These are phyloP conservation scores for Phialemoniopsis sp. DNA, from an alignment of 2,329 filamentous ascomycete species.

Conservation along the genomic window DNA sequence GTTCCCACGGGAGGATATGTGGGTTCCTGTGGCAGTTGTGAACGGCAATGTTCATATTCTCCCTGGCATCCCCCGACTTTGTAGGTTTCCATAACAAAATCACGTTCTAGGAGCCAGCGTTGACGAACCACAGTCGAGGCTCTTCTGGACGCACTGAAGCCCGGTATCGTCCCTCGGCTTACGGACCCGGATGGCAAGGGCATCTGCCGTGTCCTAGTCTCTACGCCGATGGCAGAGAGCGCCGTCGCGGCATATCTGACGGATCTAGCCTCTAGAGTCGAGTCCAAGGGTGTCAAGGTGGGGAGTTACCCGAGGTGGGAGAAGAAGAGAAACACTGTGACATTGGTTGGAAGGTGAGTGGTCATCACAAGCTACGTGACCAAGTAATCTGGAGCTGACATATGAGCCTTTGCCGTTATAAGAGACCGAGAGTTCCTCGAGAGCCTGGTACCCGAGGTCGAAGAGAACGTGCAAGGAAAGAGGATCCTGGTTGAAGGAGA, in stretches of 20 bases:
- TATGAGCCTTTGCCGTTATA: slow-evolving; percentile 11
- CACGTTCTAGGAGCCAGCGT: background rate
- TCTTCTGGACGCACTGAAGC: slow-evolving; percentile 73
- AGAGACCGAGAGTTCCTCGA: slow-evolving; percentile 74
- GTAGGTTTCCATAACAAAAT: slow-evolving; percentile 28
- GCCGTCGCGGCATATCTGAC: slow-evolving; percentile 79
- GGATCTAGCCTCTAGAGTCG: slow-evolving; percentile 69
- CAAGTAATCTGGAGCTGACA: too few relatives aligned
- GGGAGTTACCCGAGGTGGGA: slow-evolving; percentile 95
- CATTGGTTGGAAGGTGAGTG: slow-evolving; percentile 64
- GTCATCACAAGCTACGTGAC: background rate
- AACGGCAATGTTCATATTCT: slow-evolving; percentile 93
- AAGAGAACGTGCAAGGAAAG: slow-evolving; percentile 69
- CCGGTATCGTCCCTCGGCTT: slow-evolving; percentile 65
- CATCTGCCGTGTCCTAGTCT: slow-evolving; percentile 73
- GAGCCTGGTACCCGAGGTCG: slow-evolving; percentile 72
- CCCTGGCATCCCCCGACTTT: slow-evolving; percentile 83
- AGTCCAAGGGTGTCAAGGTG: slow-evolving; percentile 78
- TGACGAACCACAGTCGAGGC: slow-evolving; percentile 54
- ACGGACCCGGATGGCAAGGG: slow-evolving; percentile 78
- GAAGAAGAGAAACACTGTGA: slow-evolving; percentile 83
- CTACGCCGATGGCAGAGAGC: slow-evolving; percentile 85
- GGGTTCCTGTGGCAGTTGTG: slow-evolving; percentile 86
- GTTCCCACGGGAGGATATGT: slow-evolving; percentile 76
- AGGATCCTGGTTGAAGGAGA: slow-evolving; percentile 70